Conservation (phyloP, 108 stramenopile species). For the Fistulifera pelliculosa region DNA sequence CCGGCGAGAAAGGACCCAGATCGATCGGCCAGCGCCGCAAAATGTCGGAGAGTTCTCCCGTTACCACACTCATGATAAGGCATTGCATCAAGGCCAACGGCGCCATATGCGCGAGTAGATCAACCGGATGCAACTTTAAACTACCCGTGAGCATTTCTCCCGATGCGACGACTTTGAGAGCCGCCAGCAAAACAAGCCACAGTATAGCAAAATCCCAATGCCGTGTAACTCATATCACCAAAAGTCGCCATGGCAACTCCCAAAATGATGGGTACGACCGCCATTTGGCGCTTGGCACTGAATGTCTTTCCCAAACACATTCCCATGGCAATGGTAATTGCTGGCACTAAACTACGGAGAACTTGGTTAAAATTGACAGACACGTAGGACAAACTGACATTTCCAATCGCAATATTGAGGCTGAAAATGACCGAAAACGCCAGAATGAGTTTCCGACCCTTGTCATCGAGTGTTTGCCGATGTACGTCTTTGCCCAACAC, state of each 20-base stretch:
- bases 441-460: conserved; percentile 38
- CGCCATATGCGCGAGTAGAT: conserved; percentile 74
- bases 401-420: conserved; percentile 84
- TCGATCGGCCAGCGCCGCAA: conserved; percentile 32
- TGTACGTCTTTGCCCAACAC: conserved; percentile 35
- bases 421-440: conserved; percentile 68
- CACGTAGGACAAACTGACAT: conserved; percentile 57
- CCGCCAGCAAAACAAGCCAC: conserved; percentile 50
- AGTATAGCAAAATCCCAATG: conserved; percentile 54
- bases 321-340: conserved; percentile 61
- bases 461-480: conserved; percentile 39
- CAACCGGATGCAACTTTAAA: conserved; percentile 69
- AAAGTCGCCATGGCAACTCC: conserved; percentile 68
- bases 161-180: conserved; percentile 58
- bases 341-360: conserved; percentile 62
- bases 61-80: conserved; percentile 28
- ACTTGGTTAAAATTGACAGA: conserved; percentile 89
- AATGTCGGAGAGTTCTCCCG: conserved; percentile 54
- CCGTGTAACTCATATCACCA: conserved; percentile 61
- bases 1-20: conserved; percentile 13
- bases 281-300: conserved; percentile 29
- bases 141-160: conserved; percentile 69
- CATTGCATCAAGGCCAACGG: conserved; percentile 75
- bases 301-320: conserved; percentile 36
- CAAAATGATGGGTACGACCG: conserved; percentile 52